Evolutionary conservation across 805 yeast species (phyloP).

Genomic region (Middelhovenomyces tepae): DNA sequence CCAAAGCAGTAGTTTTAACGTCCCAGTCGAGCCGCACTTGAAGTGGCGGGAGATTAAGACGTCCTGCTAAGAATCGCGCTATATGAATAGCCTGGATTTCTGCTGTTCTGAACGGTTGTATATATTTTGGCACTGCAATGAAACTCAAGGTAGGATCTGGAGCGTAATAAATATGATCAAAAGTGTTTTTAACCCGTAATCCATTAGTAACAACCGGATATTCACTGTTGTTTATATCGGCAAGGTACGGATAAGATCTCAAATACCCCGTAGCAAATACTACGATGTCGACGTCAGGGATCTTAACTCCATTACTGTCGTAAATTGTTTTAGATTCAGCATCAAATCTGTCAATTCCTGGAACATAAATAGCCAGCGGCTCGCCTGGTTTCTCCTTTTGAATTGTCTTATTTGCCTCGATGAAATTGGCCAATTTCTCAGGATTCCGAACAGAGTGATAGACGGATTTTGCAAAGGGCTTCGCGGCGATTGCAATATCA

Average conservation of each 20-base stretch:
- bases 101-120: conserved; percentile 26
- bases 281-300: conserved; percentile 45
- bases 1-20: conserved; percentile 28
- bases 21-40: conserved; percentile 42
- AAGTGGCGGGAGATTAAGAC: conserved; percentile 40
- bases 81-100: conserved; percentile 59
- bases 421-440: conserved; percentile 8
- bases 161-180: conserved; percentile 50
- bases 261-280: conserved; percentile 72
- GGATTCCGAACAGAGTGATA: conserved; percentile 40
- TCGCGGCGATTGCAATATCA: conserved; percentile 59
- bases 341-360: conserved; percentile 36
- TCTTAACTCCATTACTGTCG: conserved; percentile 40
- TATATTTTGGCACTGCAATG: conserved; percentile 42
- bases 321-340: conserved; percentile 32
- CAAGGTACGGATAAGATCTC: conserved; percentile 54
- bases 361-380: conserved; percentile 31
- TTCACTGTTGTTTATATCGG: conserved; percentile 12
- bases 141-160: conserved; percentile 57
- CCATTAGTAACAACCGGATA: conserved; percentile 39
- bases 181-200: conserved; percentile 41
- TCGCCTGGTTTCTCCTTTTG: background rate
- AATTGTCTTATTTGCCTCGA: conserved; percentile 1
- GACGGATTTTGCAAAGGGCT: conserved; percentile 34
- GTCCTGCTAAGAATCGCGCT: conserved; percentile 52